phyloP scores from a whole-genome alignment of 2,329 filamentous ascomycete species.

The Fusarium pseudocircinatum region DNA sequence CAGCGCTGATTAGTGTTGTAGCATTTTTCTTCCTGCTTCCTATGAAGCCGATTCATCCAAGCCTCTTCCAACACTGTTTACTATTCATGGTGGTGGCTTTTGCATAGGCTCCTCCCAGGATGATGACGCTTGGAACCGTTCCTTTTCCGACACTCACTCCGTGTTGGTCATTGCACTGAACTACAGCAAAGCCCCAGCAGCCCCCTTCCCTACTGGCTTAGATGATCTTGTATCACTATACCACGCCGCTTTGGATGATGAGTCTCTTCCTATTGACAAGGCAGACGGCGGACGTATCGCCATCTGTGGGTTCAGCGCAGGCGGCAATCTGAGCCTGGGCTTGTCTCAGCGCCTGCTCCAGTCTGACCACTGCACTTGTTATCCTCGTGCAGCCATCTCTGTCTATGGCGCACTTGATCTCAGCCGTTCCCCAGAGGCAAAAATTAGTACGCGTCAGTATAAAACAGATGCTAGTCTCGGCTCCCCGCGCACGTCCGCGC shows the following conservation, averaged over 20 bases:
- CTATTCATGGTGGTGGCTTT: neutral
- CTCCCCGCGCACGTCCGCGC: neutral
- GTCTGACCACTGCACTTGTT: neutral
- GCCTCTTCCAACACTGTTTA: neutral
- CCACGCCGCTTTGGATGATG: neutral
- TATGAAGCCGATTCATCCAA: neutral
- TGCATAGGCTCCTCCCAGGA: neutral
- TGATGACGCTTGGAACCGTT: neutral
- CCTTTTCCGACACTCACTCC: neutral
- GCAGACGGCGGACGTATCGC: neutral
- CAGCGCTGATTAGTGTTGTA: neutral
- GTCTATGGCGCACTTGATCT: neutral
- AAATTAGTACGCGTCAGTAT: neutral
- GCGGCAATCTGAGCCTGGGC: neutral
- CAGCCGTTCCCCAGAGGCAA: neutral
- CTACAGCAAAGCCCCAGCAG: neutral
- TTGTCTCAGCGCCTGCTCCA: neutral
- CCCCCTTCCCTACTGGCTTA: neutral
- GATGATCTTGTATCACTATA: neutral
- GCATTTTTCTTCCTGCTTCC: neutral
- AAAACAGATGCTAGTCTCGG: neutral
- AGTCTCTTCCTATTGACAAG: neutral
- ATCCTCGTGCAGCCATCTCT: neutral
- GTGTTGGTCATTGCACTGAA: neutral
- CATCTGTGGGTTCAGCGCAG: neutral